Evolutionary conservation across 2,329 filamentous ascomycete species (phyloP).

Genomic region (Bipolaris sorokiniana): DNA sequence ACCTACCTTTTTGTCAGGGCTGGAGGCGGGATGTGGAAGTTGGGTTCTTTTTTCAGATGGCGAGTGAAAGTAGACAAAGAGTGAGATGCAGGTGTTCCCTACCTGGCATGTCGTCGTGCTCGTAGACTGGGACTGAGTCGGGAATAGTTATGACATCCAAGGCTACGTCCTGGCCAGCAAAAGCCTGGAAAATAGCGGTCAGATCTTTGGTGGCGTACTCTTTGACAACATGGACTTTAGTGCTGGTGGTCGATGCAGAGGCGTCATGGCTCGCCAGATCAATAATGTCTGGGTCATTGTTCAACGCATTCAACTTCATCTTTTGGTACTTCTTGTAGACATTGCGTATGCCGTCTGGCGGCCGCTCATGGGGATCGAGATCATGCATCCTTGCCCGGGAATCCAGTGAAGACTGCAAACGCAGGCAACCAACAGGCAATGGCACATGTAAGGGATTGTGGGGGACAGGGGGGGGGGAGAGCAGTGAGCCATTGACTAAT

Average conservation of each 20-base stretch:
- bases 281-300: conserved; percentile 56
- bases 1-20: conserved; percentile 58
- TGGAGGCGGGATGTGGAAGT: not conserved
- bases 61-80: not conserved
- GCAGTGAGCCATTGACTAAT: conserved; percentile 20
- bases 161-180: conserved; percentile 24
- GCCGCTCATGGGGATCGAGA: conserved; percentile 78
- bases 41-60: not conserved
- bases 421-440: not conserved
- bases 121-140: conserved; percentile 57
- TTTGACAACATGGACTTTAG: conserved; percentile 32
- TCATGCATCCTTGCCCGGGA: conserved; percentile 24
- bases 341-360: conserved; percentile 71
- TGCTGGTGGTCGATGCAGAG: conserved; percentile 36
- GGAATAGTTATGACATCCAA: conserved; percentile 2
- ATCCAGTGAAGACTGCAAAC: not conserved
- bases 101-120: conserved; percentile 73
- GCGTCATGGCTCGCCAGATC: conserved; percentile 36
- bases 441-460: not conserved
- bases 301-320: conserved; percentile 58
- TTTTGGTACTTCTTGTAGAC: conserved; percentile 78
- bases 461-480: conserved; percentile 1
- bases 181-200: conserved; percentile 31
- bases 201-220: conserved; percentile 27
- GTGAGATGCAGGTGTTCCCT: conserved; percentile 20